Conservation (phyloP, 2,329 filamentous ascomycete genomes). For the Phyllosticta citrichinensis region DNA sequence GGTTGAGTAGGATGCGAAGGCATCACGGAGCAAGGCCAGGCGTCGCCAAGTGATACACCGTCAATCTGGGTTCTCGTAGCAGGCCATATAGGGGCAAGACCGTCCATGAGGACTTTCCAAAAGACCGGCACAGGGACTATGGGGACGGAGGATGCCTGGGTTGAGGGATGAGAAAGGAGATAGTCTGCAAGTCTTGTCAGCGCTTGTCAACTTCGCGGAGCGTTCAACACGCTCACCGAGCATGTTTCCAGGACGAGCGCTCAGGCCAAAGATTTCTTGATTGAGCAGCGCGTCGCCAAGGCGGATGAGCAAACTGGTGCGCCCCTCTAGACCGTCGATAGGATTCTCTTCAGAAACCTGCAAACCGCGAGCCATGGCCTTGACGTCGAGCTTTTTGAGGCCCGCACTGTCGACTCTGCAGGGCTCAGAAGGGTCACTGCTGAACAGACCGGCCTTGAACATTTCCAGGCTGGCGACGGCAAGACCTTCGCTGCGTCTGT, state of each 20-base stretch:
- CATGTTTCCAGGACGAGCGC: conserved; percentile 86
- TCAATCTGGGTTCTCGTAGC: conserved; percentile 76
- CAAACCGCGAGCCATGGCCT: conserved; percentile 67
- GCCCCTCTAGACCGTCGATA: conserved; percentile 75
- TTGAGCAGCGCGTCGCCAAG: conserved; percentile 70
- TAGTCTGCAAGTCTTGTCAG: conserved; percentile 53
- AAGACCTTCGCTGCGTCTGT: conserved; percentile 77
- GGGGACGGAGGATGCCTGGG: conserved; percentile 77
- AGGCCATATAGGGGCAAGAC: conserved; percentile 82
- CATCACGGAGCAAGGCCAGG: conserved; percentile 83
- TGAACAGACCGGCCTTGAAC: conserved; percentile 89
- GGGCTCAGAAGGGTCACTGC: conserved; percentile 68
- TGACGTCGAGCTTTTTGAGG: conserved; percentile 61
- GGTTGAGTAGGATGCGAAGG: conserved; percentile 59
- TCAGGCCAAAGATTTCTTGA: conserved; percentile 70
- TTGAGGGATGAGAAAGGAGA: conserved; percentile 82
- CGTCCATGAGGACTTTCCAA: conserved; percentile 85
- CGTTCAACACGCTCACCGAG: conserved; percentile 51
- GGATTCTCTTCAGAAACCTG: conserved; percentile 75
- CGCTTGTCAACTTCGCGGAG: background rate
- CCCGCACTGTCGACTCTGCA: conserved; percentile 83
- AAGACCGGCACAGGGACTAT: conserved; percentile 79
- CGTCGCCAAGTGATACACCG: conserved; percentile 79
- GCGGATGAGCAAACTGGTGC: conserved; percentile 66
- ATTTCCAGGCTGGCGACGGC: conserved; percentile 73